Percentiles rank a stretch among this genome's conserved stretches.
Conservation (phyloP, 805 yeast species). For the Candida coleopterorum region DNA sequence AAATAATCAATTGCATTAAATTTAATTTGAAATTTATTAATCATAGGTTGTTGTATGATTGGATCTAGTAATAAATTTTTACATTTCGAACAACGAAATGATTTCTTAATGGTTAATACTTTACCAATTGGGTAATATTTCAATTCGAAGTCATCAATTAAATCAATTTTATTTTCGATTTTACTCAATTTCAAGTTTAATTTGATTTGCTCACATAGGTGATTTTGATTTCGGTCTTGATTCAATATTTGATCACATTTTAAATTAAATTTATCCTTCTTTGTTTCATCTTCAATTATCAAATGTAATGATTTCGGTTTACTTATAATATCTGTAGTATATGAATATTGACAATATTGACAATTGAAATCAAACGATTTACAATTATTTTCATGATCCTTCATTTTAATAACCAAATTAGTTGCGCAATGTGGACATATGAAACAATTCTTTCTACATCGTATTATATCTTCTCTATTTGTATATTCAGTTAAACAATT, state of each 20-base stretch:
- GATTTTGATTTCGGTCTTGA: neutral
- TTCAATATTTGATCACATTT: conserved; percentile 7
- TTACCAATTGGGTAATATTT: conserved; percentile 20
- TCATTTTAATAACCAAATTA: conserved; percentile 19
- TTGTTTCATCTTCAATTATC: conserved; percentile 13
- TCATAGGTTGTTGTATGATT: conserved; percentile 16
- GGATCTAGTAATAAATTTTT: conserved; percentile 23
- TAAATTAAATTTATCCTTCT: conserved; percentile 6
- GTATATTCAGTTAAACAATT: conserved; percentile 34
- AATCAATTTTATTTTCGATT: neutral
- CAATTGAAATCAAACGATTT: conserved; percentile 39
- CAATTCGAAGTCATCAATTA: neutral
- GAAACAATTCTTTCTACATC: conserved; percentile 37
- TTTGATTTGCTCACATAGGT: neutral
- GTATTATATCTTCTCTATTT: conserved; percentile 12
- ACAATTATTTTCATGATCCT: conserved; percentile 10
- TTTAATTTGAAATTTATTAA: conserved; percentile 24
- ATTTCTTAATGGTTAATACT: conserved; percentile 20
- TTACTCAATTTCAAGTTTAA: conserved; percentile 3
- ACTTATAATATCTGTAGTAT: conserved; percentile 29
- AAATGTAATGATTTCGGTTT: conserved; percentile 37
- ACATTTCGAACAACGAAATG: conserved; percentile 27
- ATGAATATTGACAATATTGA: conserved; percentile 28
- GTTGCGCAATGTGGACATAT: conserved; percentile 34
- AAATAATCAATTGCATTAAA: conserved; percentile 31